Base-by-base conservation (phyloP, 2,329 filamentous ascomycete genomes). In the Bipolaris victoriae region DNA sequence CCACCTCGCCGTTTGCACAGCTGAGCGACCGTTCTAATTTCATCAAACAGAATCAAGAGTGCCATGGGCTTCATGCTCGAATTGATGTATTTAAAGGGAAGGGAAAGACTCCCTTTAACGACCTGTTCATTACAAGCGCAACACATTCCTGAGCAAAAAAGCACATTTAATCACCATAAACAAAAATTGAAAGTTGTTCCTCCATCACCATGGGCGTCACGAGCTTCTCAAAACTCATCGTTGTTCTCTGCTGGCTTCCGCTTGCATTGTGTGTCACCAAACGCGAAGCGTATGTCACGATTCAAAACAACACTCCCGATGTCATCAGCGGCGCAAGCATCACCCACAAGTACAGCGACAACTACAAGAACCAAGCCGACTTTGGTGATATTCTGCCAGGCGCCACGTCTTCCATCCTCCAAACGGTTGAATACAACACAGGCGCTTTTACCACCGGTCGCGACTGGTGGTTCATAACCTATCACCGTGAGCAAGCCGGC, bases 281-380 rank as follows among this genome's bases (percentile, higher is more conserved):
- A 46, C 47, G 43, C 48, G 47, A 20, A n/a, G 57, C 57, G 9
- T 33, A 37, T 15, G 49, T 60, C 37, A 56, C 51, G 29, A 56
- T 60, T 37, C 48, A 60, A 35, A 60, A 60, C 52, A 56, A 60
- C 48, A 60, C 57, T 5, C 52, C 57, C 31, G 47, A 60, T 52
- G 33, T 39, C 15, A 52, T 60, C 24, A 52, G 26, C 36, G 57
- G 44, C 57, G 44, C 45, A 18, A 39, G 52, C 48, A 40, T 60
- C 36, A 45, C 57, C 26, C 52, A 60, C 43, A 60, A 56, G 44
- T 60, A 60, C 37, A 56, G 52, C 36, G 52, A 60, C 39, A 31
- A 44, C 43, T 60, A 60, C 44, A 53, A 56, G 39, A 49, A 56
- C 15, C 36, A 56, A 49, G 15, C 16, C 36, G 44, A 49, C 36